Evolutionary conservation across 192 early-diverging fungal genomes (phyloP).

Genomic region (Umbelopsis isabellina): DNA sequence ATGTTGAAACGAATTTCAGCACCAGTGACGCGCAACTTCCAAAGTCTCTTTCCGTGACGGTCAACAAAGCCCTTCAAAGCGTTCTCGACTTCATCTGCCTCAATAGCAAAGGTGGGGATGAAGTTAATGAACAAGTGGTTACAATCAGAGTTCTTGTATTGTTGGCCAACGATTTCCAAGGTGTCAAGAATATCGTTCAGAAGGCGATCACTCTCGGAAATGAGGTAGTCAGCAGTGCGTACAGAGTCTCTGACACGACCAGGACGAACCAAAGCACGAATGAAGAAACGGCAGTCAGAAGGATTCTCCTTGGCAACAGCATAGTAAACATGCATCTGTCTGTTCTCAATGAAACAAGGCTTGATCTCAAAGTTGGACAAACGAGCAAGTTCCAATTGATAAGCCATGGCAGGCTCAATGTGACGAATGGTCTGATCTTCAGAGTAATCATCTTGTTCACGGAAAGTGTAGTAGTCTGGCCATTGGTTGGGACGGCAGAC

Average conservation of each 20-base stretch:
- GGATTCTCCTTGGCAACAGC: constrained; percentile 93
- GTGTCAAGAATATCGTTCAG: constrained; percentile 94
- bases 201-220: constrained; percentile 93
- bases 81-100: constrained; percentile 79
- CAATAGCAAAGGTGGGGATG: constrained; percentile 92
- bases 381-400: constrained; percentile 93
- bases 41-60: constrained; percentile 93
- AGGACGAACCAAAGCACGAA: constrained; percentile 94
- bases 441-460: constrained; percentile 77
- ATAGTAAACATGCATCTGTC: constrained; percentile 96
- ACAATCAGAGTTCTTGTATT: constrained; percentile 95
- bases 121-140: constrained; percentile 99
- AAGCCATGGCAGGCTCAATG: constrained; percentile 97
- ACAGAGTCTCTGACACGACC: constrained; percentile 79
- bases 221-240: constrained; percentile 90
- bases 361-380: constrained; percentile 95
- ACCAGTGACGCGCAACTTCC: constrained; percentile 91
- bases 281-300: constrained; percentile 96
- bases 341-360: constrained; percentile 92
- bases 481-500: constrained; percentile 81
- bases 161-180: constrained; percentile 89
- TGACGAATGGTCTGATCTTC: constrained; percentile 97
- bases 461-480: constrained; percentile 96
- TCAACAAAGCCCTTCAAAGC: constrained; percentile 89
- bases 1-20: constrained; percentile 96